These are phyloP conservation scores for Xerophyta viscosa DNA, from an alignment of 106 monocot genomes.

Conservation along the genomic window DNA sequence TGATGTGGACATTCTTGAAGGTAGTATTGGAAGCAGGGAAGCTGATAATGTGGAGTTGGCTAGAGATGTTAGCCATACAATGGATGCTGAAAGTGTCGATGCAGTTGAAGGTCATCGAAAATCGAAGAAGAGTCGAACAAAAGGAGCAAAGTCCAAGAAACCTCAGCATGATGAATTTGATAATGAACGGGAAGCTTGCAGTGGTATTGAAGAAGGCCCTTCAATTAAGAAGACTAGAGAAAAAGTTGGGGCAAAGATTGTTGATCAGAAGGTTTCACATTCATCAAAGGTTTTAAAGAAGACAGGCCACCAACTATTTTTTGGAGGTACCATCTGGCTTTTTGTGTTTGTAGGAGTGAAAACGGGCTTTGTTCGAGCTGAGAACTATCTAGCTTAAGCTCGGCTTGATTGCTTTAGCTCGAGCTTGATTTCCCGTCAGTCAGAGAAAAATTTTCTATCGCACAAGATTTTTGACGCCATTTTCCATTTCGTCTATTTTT, in stretches of 20 bases:
- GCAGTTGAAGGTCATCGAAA: slow-evolving; percentile 31
- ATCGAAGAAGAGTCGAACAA: slow-evolving; percentile 34
- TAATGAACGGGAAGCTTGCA: slow-evolving; percentile 92
- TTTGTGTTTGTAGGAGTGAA: too few species aligned
- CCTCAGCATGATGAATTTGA: slow-evolving; percentile 37
- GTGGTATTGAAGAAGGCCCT: slow-evolving; percentile 94
- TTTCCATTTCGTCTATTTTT: too few species aligned
- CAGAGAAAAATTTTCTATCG: too few species aligned
- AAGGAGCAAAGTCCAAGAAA: slow-evolving; percentile 20
- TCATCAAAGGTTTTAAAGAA: slow-evolving; percentile 38
- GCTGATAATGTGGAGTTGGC: slow-evolving; percentile 86
- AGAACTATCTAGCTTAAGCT: too few species aligned
- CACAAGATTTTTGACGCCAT: too few species aligned
- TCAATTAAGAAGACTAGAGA: slow-evolving; percentile 37
- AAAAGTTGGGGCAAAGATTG: slow-evolving; percentile 28
- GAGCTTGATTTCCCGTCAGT: too few species aligned
- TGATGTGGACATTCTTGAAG: slow-evolving; percentile 56
- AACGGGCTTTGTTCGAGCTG: too few species aligned
- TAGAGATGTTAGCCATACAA: slow-evolving; percentile 22
- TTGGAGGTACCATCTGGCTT: slow-evolving; percentile 62
- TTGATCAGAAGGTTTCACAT: slow-evolving; percentile 22
- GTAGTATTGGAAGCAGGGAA: slow-evolving; percentile 87
- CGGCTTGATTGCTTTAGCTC: too few species aligned
- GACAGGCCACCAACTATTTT: slow-evolving; percentile 65
- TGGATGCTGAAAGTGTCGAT: slow-evolving; percentile 21